Percentiles rank a stretch among this genome's conserved stretches.
Conservation (phyloP, 306 rosid genomes). For the Abrus precatorius region DNA sequence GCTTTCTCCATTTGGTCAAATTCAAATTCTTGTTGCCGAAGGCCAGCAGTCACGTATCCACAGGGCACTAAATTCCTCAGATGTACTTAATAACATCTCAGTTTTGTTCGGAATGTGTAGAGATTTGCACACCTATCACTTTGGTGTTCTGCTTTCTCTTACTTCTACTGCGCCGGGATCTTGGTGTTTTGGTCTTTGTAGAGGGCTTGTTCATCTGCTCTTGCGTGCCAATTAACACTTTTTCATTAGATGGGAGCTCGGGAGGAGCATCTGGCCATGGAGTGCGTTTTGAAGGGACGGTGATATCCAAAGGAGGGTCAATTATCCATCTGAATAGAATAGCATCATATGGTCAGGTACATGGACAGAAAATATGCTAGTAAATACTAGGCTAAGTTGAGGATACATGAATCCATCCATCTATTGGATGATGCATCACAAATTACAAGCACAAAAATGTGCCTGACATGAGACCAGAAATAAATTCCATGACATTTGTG, state of each 20-base stretch:
- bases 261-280: conserved; percentile 99
- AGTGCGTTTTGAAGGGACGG: conserved; percentile 84
- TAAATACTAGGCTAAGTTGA: neutral
- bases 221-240: conserved; percentile 50
- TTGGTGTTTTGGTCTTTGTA: conserved; percentile 69
- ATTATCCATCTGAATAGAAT: conserved; percentile 79
- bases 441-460: conserved; percentile 19
- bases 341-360: conserved; percentile 37
- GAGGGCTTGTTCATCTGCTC: conserved; percentile 65
- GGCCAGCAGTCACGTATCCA: conserved; percentile 57
- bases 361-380: conserved; percentile 9
- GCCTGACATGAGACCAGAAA: conserved; percentile 11
- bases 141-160: conserved; percentile 89
- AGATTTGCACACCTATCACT: conserved; percentile 64
- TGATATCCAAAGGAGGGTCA: conserved; percentile 93
- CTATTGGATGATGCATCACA: neutral
- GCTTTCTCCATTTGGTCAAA: conserved; percentile 53
- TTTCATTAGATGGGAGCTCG: conserved; percentile 79
- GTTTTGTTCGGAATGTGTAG: conserved; percentile 69
- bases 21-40: conserved; percentile 47
- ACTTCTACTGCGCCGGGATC: conserved; percentile 74
- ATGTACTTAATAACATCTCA: conserved; percentile 50
- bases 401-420: conserved; percentile 34
- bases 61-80: conserved; percentile 48
- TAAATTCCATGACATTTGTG: conserved; percentile 6